These are phyloP conservation scores for Litchi chinensis DNA, from an alignment of 345 rosid species.

Conservation along the genomic window DNA sequence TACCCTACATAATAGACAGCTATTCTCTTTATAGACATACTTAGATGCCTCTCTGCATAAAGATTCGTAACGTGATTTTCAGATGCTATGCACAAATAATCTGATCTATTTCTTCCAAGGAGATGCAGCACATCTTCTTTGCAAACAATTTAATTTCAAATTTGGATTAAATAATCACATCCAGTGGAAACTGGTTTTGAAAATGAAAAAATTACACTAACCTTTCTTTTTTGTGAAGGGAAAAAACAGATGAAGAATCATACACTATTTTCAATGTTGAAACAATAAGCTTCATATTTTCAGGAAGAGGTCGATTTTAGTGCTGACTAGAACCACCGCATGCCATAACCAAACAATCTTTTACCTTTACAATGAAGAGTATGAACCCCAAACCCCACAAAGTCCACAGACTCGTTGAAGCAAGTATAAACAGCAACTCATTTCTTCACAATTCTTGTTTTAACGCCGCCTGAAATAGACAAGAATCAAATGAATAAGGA, in stretches of 20 bases:
- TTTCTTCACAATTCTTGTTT: constrained; percentile 67
- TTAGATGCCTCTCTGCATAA: neutral
- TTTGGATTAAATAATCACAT: constrained; percentile 1
- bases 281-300: constrained; percentile 11
- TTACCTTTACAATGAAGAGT: constrained; percentile 27
- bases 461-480: constrained; percentile 66
- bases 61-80: too few species aligned
- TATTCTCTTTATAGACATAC: neutral
- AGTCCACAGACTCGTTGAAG: constrained; percentile 26
- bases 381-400: constrained; percentile 11
- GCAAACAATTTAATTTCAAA: constrained; percentile 4
- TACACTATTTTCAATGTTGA: constrained; percentile 1
- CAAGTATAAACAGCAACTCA: constrained; percentile 26
- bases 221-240: neutral
- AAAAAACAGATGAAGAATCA: neutral
- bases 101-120: too few species aligned
- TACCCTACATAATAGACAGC: neutral
- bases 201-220: neutral
- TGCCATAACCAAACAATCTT: constrained; percentile 23
- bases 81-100: too few species aligned
- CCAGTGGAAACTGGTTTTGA: constrained; percentile 6
- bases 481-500: constrained; percentile 14
- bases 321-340: neutral
- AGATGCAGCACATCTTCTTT: neutral
- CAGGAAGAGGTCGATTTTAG: constrained; percentile 6